Evolutionary conservation across 768 basidiomycete species (phyloP).

Genomic region (Auricularia sp.): DNA sequence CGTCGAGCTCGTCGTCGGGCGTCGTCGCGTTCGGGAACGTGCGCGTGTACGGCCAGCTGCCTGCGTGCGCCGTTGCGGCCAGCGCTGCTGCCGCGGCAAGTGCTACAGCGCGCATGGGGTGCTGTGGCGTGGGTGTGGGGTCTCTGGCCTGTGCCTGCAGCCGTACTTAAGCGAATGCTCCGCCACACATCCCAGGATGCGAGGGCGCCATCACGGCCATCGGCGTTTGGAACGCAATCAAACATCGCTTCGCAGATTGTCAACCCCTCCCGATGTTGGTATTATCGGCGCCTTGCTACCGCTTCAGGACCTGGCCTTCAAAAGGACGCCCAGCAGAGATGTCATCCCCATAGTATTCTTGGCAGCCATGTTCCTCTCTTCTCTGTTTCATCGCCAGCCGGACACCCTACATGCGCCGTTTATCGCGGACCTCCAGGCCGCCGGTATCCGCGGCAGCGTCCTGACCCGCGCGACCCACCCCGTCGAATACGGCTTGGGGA

Average conservation of each 20-base stretch:
- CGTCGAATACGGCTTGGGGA: not conserved
- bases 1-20: not conserved
- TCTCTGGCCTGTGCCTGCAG: not conserved
- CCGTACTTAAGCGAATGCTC: too few relatives aligned
- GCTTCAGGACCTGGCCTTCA: too few relatives aligned
- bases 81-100: slow-evolving; percentile 10
- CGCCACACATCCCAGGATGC: too few relatives aligned
- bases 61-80: slow-evolving; percentile 22
- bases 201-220: too few relatives aligned
- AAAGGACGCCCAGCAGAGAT: too few relatives aligned
- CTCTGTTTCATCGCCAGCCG: not conserved
- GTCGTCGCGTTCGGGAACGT: not conserved
- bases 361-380: not conserved
- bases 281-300: too few relatives aligned
- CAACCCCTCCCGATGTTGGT: too few relatives aligned
- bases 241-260: too few relatives aligned
- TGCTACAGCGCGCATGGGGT: not conserved
- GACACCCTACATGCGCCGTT: not conserved
- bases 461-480: not conserved
- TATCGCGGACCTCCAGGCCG: not conserved
- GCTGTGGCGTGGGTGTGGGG: not conserved
- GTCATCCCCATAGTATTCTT: too few relatives aligned
- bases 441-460: not conserved
- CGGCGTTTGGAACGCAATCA: too few relatives aligned
- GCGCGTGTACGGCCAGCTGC: not conserved